These are phyloP conservation scores for Dacryopinax primogenitus DNA, from an alignment of 768 basidiomycete species.

Conservation along the genomic window DNA sequence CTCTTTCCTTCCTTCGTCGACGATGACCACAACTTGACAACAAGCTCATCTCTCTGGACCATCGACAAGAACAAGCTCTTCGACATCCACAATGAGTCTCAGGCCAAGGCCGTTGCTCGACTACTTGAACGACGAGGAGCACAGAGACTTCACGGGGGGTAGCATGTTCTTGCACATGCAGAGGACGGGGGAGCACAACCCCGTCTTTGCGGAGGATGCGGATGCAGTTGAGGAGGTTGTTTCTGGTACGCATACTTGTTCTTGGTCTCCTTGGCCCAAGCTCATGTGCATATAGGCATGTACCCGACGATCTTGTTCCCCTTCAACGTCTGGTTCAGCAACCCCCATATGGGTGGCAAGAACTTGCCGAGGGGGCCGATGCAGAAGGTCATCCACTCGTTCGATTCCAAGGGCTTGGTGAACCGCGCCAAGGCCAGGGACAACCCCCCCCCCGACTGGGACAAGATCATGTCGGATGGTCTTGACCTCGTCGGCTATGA, in stretches of 20 bases:
- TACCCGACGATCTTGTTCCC: background rate
- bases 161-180: background rate
- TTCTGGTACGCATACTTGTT: background rate
- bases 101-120: background rate
- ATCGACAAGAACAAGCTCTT: background rate
- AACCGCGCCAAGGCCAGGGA: background rate
- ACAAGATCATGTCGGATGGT: background rate
- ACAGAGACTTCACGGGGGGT: background rate
- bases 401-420: too few relatives aligned
- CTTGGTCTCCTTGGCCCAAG: background rate
- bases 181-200: background rate
- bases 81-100: background rate
- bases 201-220: background rate
- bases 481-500: background rate
- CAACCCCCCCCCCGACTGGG: background rate
- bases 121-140: background rate
- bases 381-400: background rate
- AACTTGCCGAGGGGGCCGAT: background rate
- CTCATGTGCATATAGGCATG: background rate
- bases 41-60: background rate
- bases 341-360: background rate
- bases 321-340: background rate
- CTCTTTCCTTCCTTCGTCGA: too few relatives aligned
- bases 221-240: background rate
- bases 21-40: too few relatives aligned